phyloP scores from a whole-genome alignment of 192 early-diverging fungal genomes.

The Entrophospora sp. region DNA sequence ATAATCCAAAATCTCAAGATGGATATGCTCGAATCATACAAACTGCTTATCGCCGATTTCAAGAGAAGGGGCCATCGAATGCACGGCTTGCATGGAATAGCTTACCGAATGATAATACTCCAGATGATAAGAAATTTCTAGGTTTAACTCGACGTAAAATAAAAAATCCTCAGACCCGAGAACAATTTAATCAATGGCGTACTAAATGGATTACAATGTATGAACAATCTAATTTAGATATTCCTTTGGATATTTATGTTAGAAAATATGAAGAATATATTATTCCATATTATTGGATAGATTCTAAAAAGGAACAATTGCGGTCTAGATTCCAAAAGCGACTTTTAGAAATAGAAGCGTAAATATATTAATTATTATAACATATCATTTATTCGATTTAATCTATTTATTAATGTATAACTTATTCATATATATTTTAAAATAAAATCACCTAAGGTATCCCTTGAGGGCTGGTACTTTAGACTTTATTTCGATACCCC shows the following conservation, averaged over 20 bases:
- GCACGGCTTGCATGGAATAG: conserved; percentile 6
- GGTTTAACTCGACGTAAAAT: not conserved
- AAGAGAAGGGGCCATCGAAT: not conserved
- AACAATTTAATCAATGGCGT: not conserved
- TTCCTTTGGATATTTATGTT: not conserved
- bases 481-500: too few relatives aligned
- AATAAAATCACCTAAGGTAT: too few relatives aligned
- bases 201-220: not conserved
- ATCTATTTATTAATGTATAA: too few relatives aligned
- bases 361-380: not conserved
- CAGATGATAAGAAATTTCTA: conserved; percentile 13
- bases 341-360: not conserved
- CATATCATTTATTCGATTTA: too few relatives aligned
- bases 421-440: too few relatives aligned
- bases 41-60: not conserved
- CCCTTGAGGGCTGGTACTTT: too few relatives aligned
- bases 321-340: not conserved
- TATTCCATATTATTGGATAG: not conserved
- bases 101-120: conserved; percentile 2
- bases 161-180: not conserved
- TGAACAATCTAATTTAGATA: not conserved
- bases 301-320: not conserved
- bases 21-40: conserved; percentile 1
- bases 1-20: not conserved
- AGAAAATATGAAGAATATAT: not conserved